These are phyloP conservation scores for Dryas octopetala DNA, from an alignment of 306 rosid species.

Conservation along the genomic window DNA sequence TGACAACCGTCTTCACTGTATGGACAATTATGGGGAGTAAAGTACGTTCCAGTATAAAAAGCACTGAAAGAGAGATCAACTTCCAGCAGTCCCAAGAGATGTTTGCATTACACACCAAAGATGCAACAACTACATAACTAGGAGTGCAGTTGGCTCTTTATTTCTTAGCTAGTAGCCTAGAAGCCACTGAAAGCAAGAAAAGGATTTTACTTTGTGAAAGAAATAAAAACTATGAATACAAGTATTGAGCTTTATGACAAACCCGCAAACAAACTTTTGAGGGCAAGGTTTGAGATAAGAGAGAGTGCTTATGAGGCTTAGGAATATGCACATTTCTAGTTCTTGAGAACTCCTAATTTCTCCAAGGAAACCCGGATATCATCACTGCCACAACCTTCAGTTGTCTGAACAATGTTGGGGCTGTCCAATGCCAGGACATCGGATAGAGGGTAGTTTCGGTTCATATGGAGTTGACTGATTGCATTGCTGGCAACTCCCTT, in stretches of 20 bases:
- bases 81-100: too few relatives aligned
- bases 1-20: too few relatives aligned
- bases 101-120: too few relatives aligned
- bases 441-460: conserved; percentile 84
- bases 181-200: not conserved
- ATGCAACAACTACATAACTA: too few relatives aligned
- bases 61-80: too few relatives aligned
- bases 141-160: conserved; percentile 15
- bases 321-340: conserved; percentile 28
- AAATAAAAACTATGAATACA: not conserved
- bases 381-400: conserved; percentile 50
- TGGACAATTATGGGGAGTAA: too few relatives aligned
- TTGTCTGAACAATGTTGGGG: conserved; percentile 66
- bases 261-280: not conserved
- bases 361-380: conserved; percentile 69
- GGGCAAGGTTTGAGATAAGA: not conserved
- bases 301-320: not conserved
- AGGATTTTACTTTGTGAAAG: not conserved
- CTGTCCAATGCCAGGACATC: conserved; percentile 77
- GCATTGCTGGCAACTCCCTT: conserved; percentile 79
- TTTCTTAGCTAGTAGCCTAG: conserved; percentile 3
- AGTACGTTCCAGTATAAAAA: too few relatives aligned
- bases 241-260: conserved; percentile 2
- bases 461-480: conserved; percentile 60
- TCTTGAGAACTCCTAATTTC: conserved; percentile 55